Base-by-base conservation (phyloP, 495 filamentous ascomycete species). In the Aspergillus diversus region DNA sequence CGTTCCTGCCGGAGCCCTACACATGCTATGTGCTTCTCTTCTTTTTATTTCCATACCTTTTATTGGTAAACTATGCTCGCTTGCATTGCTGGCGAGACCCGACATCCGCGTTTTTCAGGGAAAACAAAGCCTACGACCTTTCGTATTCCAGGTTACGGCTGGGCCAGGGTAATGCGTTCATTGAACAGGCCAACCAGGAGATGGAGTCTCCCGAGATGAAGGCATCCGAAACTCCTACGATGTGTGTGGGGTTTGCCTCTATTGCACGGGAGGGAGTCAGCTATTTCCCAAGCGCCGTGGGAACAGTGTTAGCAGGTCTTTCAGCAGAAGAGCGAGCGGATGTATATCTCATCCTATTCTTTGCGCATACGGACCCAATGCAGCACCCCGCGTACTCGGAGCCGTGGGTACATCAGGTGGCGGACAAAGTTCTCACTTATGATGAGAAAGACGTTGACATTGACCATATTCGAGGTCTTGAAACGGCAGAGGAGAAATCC, bases 361-460 rank as follows among this genome's bases (percentile, higher is more conserved):
- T 86, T 34, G 77, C 81, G 49, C 77, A 84, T 64, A 75, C 73
- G 4, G 69, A 84, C 53, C 78, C 80, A 9, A 68, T 55, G 7
- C 55, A 65, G 13, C 83, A 86, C 63, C 75, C 76, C 3, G 77
- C 76, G 31, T 79, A 77, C 50, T 61, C 63, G 9, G 70, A 81
- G 56, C 52, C 73, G 0, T 86, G 84, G 84, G 76, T 86, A 3
- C 32, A 54, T 1, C 66, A 65, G 7, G 62, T 83, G 32, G 73
- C 75, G 7, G 83, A 86, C 57, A 59, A 74, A n/a, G 68, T 86
- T 33, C 58, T 81, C 15, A 67, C 77, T 7, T 86, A 87, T 61
- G 57, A 77, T 17, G 64, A 71, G 21, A 51, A 32, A 17, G 67
- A 64, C 21, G 27, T 65, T 69, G 35, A 75, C 58, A 63, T 68